Conservation (phyloP, 164 flowering plant species). For the Saururus chinensis region DNA sequence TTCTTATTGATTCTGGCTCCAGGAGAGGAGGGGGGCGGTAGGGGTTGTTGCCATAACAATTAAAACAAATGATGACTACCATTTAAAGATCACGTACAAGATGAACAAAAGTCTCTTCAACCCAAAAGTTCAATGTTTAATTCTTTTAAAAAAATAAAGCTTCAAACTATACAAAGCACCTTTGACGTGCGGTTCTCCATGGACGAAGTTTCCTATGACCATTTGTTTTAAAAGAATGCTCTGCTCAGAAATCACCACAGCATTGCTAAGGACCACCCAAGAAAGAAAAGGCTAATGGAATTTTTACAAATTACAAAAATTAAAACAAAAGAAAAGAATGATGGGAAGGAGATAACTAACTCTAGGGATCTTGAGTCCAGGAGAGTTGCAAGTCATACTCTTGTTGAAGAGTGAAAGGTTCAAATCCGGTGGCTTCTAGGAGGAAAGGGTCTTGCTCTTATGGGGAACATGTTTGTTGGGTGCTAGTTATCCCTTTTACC, state of each 20-base stretch:
- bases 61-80: too few species aligned
- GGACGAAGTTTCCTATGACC: conserved; percentile 42
- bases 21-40: too few species aligned
- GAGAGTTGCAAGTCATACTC: conserved; percentile 82
- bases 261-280: too few species aligned
- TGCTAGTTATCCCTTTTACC: too few species aligned
- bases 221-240: conserved; percentile 73
- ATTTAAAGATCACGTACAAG: too few species aligned
- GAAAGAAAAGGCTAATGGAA: neutral
- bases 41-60: too few species aligned
- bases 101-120: too few species aligned
- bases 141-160: too few species aligned
- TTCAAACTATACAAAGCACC: conserved; percentile 24
- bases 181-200: conserved; percentile 76
- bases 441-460: conserved; percentile 77
- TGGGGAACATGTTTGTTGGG: too few species aligned
- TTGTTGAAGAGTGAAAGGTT: conserved; percentile 75
- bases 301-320: neutral
- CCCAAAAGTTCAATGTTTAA: too few species aligned
- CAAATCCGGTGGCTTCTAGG: conserved; percentile 83
- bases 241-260: conserved; percentile 25
- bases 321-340: neutral
- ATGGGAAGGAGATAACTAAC: conserved; percentile 15
- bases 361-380: conserved; percentile 83
- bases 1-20: too few species aligned